Percentiles rank a stretch among this genome's conserved stretches.
phyloP scores from a whole-genome alignment of 2,329 filamentous ascomycete genomes.

The Fusarium sp. region DNA sequence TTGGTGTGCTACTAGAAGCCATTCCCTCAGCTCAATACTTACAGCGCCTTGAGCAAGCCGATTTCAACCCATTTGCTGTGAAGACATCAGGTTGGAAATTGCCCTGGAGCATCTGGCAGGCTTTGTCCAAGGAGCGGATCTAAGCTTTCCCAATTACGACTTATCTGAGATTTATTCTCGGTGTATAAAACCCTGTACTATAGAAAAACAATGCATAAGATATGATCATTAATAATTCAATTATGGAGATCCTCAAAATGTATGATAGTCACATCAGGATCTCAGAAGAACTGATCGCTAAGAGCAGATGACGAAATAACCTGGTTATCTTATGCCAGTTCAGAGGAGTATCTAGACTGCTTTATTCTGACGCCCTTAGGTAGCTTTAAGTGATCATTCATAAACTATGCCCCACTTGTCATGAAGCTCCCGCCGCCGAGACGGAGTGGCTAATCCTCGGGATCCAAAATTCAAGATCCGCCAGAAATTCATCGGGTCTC shows the following conservation, averaged over 20 bases:
- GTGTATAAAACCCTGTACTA: slow-evolving; percentile 19
- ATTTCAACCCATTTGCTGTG: slow-evolving; percentile 85
- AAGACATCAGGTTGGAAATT: slow-evolving; percentile 78
- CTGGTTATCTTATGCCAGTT: neutral
- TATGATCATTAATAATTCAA: slow-evolving; percentile 15
- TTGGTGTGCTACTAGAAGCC: slow-evolving; percentile 84
- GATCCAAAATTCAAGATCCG: slow-evolving; percentile 45
- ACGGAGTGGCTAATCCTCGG: slow-evolving; percentile 49
- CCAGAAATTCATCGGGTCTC: slow-evolving; percentile 42
- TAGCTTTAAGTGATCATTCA: neutral
- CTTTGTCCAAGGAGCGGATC: slow-evolving; percentile 61
- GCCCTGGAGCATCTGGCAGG: slow-evolving; percentile 77
- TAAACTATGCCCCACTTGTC: slow-evolving; percentile 19
- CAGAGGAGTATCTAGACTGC: neutral
- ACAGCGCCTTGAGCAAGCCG: slow-evolving; percentile 77
- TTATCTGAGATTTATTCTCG: slow-evolving; percentile 3
- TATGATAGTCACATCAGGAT: neutral
- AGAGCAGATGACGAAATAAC: neutral
- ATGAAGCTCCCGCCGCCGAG: slow-evolving; percentile 21
- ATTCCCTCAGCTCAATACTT: slow-evolving; percentile 84
- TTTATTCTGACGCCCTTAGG: neutral
- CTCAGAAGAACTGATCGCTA: neutral
- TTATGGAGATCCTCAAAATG: neutral
- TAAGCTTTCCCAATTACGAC: slow-evolving; percentile 44
- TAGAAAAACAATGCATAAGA: slow-evolving; percentile 25